A percentile compares a stretch with the other conserved stretches of the same genome.
phyloP scores from a whole-genome alignment of 2,329 filamentous ascomycete species.

The Aspergillus awamori region DNA sequence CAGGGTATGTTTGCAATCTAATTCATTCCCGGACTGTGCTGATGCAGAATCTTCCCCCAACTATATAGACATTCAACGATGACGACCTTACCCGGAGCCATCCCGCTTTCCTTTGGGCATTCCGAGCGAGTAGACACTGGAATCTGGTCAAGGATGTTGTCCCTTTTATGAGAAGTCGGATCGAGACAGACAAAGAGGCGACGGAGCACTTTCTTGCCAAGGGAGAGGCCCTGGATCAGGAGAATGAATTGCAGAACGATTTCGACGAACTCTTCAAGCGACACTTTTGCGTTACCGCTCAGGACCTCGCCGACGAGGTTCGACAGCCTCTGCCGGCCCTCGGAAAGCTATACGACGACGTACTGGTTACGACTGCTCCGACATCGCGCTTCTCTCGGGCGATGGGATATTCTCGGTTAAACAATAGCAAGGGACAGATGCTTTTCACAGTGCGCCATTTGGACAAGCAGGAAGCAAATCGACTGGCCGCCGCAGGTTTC shows the following conservation, averaged over 20 bases:
- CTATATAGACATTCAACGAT: conserved; percentile 57
- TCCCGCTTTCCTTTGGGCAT: conserved; percentile 85
- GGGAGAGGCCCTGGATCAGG: conserved; percentile 32
- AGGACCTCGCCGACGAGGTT: conserved; percentile 70
- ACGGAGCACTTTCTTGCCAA: conserved; percentile 54
- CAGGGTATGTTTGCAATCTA: conserved; percentile 48
- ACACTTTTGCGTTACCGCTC: conserved; percentile 78
- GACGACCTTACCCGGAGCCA: conserved; percentile 77
- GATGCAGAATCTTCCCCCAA: neutral
- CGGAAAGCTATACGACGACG: conserved; percentile 75
- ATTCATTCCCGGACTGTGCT: neutral
- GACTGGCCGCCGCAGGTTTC: conserved; percentile 71
- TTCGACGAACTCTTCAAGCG: conserved; percentile 80
- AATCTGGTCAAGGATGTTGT: conserved; percentile 67
- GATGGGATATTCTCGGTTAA: conserved; percentile 30
- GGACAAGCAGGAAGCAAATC: conserved; percentile 60
- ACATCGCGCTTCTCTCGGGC: conserved; percentile 33
- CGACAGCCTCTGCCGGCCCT: conserved; percentile 64
- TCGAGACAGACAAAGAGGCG: conserved; percentile 56
- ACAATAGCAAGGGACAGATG: conserved; percentile 70
- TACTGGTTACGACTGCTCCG: conserved; percentile 65
- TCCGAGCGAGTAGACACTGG: conserved; percentile 80
- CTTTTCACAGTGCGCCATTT: conserved; percentile 76
- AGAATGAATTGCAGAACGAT: conserved; percentile 63
- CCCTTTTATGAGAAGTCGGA: conserved; percentile 70